Base-by-base conservation (phyloP, 768 basidiomycete genomes). In the Gymnopilus dilepis region DNA sequence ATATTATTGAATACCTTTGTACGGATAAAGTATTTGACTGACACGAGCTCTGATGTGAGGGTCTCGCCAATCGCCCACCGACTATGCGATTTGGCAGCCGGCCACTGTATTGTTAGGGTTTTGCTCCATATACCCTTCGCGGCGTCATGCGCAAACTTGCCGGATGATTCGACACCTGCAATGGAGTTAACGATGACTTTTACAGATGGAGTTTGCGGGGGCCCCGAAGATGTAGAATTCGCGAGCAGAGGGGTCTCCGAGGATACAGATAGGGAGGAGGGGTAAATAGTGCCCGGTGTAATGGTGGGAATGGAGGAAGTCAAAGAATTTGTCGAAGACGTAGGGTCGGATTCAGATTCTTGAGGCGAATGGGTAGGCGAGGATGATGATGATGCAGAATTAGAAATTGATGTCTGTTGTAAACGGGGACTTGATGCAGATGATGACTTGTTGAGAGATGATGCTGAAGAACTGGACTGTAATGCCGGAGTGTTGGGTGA, bases 11-110 rank as follows among this genome's bases (percentile, higher is more conserved):
- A 62, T 58, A 91, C 88, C 83, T 90, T 91, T 65, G 88, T 79
- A 45, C 86, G 84, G 66, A 89, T 77, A 72, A 88, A 86, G 73
- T 91, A 95, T 70, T 82, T 83, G 56, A 92, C 83, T 55, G 84
- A 82, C 13, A 84, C 86, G 65, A 89, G 73, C 53, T 84, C 80
- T 41, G 88, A 88, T 64, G 82, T 78, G 65, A 92, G 83, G 26
- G 90, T 89, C 78, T 93, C 91, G 11, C 92, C 92, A 59, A 90
- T 83, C 8, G 91, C 84, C 90, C 92, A 94, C 19, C 89, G 85
- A 67, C 83, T 86, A 60, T 82, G 82, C 3, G 88, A 84, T 69
- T 87, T 89, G 56, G 82, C 74, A 34, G 84, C 82, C 13, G 91
- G 90, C 88, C 91, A 91, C 65, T 88, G 86, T 41, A 92, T 73